Evolutionary conservation across 176 grass and related monocot genomes (phyloP), one percentile per base, ranked within the genome.

Genomic region (maize (Zea mays)): DNA sequence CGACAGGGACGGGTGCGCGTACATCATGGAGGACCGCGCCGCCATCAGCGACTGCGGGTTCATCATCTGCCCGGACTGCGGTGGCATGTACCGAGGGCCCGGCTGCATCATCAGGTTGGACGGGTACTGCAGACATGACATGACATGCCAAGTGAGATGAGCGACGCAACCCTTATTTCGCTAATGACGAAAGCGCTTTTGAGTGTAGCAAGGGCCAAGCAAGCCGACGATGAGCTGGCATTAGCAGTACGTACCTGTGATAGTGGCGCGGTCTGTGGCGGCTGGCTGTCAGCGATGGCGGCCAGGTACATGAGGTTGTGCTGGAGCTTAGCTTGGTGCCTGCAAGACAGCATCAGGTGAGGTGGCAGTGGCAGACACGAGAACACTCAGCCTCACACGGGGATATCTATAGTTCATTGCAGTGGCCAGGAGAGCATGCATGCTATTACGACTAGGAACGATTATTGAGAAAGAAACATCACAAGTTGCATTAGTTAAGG

Each of bases 301-400:
- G 95, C 95, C 36, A 97, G 91, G 81, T 97, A 97, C 95, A 97
- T 97, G 76, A 97, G 95, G 79, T 97, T 97, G 71, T 93, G 89
- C 80, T 97, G 95, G 67, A 97, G 95, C 70, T 94, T 94, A 41
- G 95, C 95, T 82, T 97, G 95, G 88, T 97, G 93, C 73, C 95
- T 97, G 82, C 72, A 69, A 67, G 8, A 58, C 69, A 67, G 44
- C 72, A 61, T 69, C 57, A 79, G 69, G 64, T 33, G 27, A 27
- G 27, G 27, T 27, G 27, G n/a, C n/a, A n/a, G n/a, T 27, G 65
- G 34, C 38, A 81, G 21, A 51, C 77, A 71, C 17, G 62, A 84
- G 33, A 20, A 34, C 6, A 57, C 9, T 80, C 55, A 69, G 62
- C 35, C 38, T 27, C 27, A 27, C 44, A 70, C 8, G 3, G 1